Percentiles rank a stretch among this genome's conserved stretches.
Evolutionary conservation across 257 asterid species (phyloP).

Genomic region (Sherardia arvensis): DNA sequence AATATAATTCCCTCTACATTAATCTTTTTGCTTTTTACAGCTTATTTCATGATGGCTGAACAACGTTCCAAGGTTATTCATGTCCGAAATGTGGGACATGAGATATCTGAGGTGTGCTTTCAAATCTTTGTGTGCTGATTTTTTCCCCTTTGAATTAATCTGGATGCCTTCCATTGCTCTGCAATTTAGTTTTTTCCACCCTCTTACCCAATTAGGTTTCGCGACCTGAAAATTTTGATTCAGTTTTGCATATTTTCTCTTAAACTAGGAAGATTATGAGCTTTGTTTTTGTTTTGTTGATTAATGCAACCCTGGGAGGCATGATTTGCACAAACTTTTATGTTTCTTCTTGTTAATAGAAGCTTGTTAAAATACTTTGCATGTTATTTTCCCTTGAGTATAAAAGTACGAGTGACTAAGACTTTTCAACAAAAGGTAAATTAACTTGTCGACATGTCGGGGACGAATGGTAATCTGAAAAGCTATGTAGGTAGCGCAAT

Average conservation of each 20-base stretch:
- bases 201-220: no score
- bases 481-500: not conserved
- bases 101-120: conserved; percentile 73
- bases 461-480: not conserved
- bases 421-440: not conserved
- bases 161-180: not conserved
- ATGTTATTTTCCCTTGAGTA: not conserved
- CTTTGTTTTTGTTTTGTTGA: not conserved
- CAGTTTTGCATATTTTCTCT: no score
- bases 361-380: not conserved
- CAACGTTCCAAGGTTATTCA: conserved; percentile 94
- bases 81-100: conserved; percentile 96
- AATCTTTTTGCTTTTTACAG: conserved; percentile 14
- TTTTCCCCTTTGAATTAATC: not conserved
- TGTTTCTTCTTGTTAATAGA: not conserved
- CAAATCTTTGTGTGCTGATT: conserved; percentile 15
- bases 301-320: not conserved
- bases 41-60: conserved; percentile 59
- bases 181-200: no score
- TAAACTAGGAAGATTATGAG: not conserved
- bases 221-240: not conserved
- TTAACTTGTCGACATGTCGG: not conserved
- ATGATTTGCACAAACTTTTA: not conserved
- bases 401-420: not conserved
- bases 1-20: not conserved